Percentiles rank a stretch among this genome's conserved stretches.
These are phyloP conservation scores for Acorus calamus DNA, from an alignment of 106 monocot species.

Conservation along the genomic window DNA sequence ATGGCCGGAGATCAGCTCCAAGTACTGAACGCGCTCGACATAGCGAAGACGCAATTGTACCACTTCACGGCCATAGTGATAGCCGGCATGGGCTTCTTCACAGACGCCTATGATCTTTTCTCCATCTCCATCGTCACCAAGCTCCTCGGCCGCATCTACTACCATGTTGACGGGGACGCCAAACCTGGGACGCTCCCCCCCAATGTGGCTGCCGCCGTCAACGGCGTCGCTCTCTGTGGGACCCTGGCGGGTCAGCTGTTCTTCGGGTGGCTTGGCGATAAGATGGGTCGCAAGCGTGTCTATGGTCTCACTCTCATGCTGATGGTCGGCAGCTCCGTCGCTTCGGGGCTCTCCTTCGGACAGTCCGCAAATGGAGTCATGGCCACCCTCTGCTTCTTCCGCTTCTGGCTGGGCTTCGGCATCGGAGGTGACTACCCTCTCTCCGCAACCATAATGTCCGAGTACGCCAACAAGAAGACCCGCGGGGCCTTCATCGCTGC, in stretches of 20 bases:
- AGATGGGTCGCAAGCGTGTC: constrained; percentile 73
- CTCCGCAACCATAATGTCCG: constrained; percentile 94
- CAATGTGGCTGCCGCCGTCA: constrained; percentile 63
- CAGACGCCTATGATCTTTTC: constrained; percentile 89
- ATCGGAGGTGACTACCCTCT: constrained; percentile 88
- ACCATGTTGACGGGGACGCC: constrained; percentile 30
- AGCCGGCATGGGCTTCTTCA: constrained; percentile 92
- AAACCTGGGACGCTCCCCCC: constrained; percentile 67
- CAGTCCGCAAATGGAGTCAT: constrained; percentile 31
- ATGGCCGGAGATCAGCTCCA: constrained; percentile 47
- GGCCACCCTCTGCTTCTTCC: constrained; percentile 79
- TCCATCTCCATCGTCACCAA: constrained; percentile 77
- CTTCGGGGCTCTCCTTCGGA: constrained; percentile 68
- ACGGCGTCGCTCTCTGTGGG: constrained; percentile 83
- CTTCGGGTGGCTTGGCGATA: constrained; percentile 94
- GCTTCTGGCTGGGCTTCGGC: constrained; percentile 94
- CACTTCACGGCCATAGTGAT: constrained; percentile 82
- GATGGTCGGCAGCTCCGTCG: constrained; percentile 86
- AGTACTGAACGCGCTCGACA: constrained; percentile 56
- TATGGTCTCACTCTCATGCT: constrained; percentile 81
- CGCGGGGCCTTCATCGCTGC: constrained; percentile 83
- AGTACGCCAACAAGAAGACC: constrained; percentile 86
- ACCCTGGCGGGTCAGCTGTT: constrained; percentile 82
- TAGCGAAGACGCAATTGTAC: constrained; percentile 77
- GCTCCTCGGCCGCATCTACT: constrained; percentile 77